phyloP scores from a whole-genome alignment of 345 rosid species.

The Eucalyptus pumila region DNA sequence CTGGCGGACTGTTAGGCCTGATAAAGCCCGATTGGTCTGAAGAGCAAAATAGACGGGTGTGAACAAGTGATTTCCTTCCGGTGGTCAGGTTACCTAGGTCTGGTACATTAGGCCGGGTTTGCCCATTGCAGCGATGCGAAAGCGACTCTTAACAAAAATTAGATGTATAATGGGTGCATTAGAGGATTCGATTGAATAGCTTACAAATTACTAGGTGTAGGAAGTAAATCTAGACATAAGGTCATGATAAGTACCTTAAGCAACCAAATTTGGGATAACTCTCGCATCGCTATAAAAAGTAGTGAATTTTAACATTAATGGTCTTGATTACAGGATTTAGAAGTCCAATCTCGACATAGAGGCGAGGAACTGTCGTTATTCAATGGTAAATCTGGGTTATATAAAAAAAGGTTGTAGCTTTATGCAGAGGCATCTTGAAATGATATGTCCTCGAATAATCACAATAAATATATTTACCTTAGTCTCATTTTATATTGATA shows the following conservation, averaged over 20 bases:
- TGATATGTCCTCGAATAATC: background rate
- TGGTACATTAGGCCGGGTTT: background rate
- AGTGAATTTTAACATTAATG: background rate
- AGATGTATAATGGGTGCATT: background rate
- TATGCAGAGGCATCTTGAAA: background rate
- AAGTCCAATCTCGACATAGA: background rate
- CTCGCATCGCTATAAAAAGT: background rate
- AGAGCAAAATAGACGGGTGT: background rate
- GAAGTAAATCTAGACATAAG: background rate
- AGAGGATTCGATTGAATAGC: background rate
- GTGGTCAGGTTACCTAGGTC: background rate
- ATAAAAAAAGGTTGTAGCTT: background rate
- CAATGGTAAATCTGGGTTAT: background rate
- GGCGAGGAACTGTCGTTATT: background rate
- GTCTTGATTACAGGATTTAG: background rate
- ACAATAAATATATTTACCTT: background rate
- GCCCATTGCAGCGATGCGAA: background rate
- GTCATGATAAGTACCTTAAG: background rate
- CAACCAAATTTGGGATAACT: background rate
- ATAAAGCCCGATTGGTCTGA: background rate
- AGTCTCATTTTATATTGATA: background rate
- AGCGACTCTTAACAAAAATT: no score
- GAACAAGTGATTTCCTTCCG: background rate
- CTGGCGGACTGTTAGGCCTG: background rate
- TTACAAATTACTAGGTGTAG: background rate